Base-by-base conservation (phyloP, 179 eudicot genomes). In the Kewa caespitosa region DNA sequence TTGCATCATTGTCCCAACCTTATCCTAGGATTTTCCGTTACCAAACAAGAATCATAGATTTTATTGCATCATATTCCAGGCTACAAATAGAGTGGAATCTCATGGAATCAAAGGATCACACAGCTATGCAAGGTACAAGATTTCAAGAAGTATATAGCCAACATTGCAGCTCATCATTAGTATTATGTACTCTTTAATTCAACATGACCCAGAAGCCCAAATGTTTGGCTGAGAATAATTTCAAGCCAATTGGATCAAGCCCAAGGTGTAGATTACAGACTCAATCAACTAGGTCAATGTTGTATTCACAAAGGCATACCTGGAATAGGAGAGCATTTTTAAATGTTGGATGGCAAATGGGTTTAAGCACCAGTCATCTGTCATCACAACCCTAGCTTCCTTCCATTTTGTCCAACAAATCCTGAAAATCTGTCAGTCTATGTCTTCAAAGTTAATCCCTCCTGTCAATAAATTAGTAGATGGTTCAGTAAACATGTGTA, bases 11-110 rank as follows among this genome's bases (percentile, higher is more conserved):
- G 34, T 76, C 74, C 38, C 63, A 72, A 76, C 33, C 46, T 63
- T 59, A 70, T 43, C 76, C 74, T 78, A 78, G 80, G 74, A 82
- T 48, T 43, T 75, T 72, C 65, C 74, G 57, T 57, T 41, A 67
- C 0, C 77, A 57, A 73, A 57, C 74, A 73, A 73, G 43, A 7
- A 30, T 36, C 52, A 27, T 33, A 25, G 38, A 67, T 67, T 33
- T 73, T 54, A 72, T 78, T 60, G 75, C 73, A 52, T 54, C 73
- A 38, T 15, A 9, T 61, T 22, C 7, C 8, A 17, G 28, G 7
- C 25, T 2, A 27, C 23, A 5, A 6, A 43, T 13, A 42, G 14
- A 65, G 1, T n/a, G 11, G 38, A 62, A 33, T 42, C 23, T 50
- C 33, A 28, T 38, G 27, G 10, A 25, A 54, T 38, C 50, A 34